Evolutionary conservation across 345 rosid genomes (phyloP), one percentile per base, ranked within the genome.

Genomic region (Brassica rapa): DNA sequence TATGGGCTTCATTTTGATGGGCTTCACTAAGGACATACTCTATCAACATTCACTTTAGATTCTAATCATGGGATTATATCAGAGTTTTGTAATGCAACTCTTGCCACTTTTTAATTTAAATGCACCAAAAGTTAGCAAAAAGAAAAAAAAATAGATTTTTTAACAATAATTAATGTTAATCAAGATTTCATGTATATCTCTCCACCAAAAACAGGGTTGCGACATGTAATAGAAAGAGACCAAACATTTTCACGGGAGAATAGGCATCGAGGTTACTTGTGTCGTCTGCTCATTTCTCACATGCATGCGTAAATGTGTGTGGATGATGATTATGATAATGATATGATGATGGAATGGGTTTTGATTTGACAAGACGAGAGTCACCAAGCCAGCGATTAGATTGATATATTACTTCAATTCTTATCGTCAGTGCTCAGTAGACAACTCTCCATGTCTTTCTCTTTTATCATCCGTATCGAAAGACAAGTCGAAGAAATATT

Each of bases 321-420:
- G 77, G 12, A 51, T 21, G 6, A 61, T 33, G 37, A 64, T 51
- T 10, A 37, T 41, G 24, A 63, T 77, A 8, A 63, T 71, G 71
- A 66, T 72, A 66, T 73, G 43, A 16, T 53, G 60, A 61, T 73
- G 66, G 66, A 79, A 68, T 73, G 78, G 70, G 82, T 64, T 62
- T 49, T 79, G 82, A 79, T 79, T 79, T 79, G 82, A 79, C 82
- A 62, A 68, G 60, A 79, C 82, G 82, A 73, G 78, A 68, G 66
- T 62, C 74, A 62, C 71, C 66, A 62, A 62, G 64, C 51, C 70
- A 69, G 62, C 78, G 59, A 79, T 33, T 68, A 32, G 62, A 30
- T 29, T 72, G 43, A 57, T 68, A 19, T 66, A 27, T 12, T 41
- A 57, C 55, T 71, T 59, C 33, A 72, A 57, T 41, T 57, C 59